Percentiles rank a stretch among this genome's conserved stretches.
phyloP scores from a whole-genome alignment of 2,329 filamentous ascomycete genomes.

The Didymella pomorum region DNA sequence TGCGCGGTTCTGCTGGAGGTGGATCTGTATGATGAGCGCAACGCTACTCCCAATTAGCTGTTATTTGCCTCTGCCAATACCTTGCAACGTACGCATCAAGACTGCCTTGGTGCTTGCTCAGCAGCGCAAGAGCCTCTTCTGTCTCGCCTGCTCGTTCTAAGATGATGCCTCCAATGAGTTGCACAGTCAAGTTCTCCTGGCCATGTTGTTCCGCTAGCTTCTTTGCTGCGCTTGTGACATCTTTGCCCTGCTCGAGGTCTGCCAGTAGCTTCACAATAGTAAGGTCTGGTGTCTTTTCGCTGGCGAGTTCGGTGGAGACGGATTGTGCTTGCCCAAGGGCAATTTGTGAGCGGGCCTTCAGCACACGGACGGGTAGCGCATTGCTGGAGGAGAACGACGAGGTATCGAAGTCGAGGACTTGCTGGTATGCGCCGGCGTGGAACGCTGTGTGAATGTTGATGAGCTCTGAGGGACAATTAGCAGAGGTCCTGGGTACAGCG shows the following conservation, averaged over 20 bases:
- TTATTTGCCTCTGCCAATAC: neutral
- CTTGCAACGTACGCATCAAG: constrained; percentile 68
- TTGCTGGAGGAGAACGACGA: constrained; percentile 81
- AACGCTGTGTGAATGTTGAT: constrained; percentile 73
- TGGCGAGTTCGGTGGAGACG: constrained; percentile 72
- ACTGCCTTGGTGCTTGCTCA: constrained; percentile 85
- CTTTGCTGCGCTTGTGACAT: constrained; percentile 67
- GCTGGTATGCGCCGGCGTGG: constrained; percentile 82
- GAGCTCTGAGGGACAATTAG: constrained; percentile 60
- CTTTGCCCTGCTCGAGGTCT: constrained; percentile 59
- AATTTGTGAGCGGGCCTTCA: constrained; percentile 82
- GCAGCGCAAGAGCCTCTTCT: constrained; percentile 82
- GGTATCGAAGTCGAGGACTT: constrained; percentile 85
- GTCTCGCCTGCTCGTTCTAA: constrained; percentile 79
- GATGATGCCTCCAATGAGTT: constrained; percentile 82
- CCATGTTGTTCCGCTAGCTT: constrained; percentile 70
- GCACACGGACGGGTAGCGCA: constrained; percentile 75
- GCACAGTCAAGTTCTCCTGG: constrained; percentile 77
- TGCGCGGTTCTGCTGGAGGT: constrained; percentile 88
- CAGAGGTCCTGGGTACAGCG: constrained; percentile 5
- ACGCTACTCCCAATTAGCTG: constrained; percentile 63
- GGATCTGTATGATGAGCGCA: constrained; percentile 88
- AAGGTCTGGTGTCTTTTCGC: constrained; percentile 73
- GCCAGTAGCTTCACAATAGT: constrained; percentile 80
- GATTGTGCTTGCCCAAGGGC: constrained; percentile 80